phyloP scores from a whole-genome alignment of 768 basidiomycete genomes.

The Pisolithus marmoratus region DNA sequence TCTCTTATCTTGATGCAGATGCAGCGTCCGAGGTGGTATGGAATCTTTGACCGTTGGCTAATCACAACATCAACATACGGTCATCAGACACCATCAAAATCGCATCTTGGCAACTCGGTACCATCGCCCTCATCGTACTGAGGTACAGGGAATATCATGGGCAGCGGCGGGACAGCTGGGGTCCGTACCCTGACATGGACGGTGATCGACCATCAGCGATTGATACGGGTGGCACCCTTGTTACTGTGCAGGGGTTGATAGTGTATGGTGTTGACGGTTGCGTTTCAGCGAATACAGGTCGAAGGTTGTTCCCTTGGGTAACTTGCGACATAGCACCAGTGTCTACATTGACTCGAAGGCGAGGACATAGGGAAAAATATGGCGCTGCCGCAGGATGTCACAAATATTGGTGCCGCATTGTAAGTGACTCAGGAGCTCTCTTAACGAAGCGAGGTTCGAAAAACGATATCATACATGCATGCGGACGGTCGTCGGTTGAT shows the following conservation, averaged over 20 bases:
- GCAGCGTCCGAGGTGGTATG: conserved; percentile 6
- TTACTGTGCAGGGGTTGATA: conserved; percentile 23
- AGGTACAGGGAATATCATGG: not conserved
- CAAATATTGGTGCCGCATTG: too few species aligned
- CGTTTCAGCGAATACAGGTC: conserved; percentile 89
- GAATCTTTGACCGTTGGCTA: conserved; percentile 26
- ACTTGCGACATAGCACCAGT: conserved; percentile 90
- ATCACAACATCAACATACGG: conserved; percentile 65
- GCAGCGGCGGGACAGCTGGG: not conserved
- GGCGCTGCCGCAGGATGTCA: too few species aligned
- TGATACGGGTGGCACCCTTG: conserved; percentile 30
- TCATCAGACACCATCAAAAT: conserved; percentile 90
- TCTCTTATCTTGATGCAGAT: conserved; percentile 15
- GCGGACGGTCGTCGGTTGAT: too few species aligned
- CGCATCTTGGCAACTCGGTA: conserved; percentile 65
- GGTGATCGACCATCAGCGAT: conserved; percentile 10
- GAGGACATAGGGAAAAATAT: conserved; percentile 92
- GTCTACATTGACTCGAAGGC: conserved; percentile 93
- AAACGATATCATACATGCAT: too few species aligned
- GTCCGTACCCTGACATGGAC: conserved; percentile 7
- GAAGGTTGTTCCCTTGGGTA: conserved; percentile 87
- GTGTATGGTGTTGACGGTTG: conserved; percentile 81
- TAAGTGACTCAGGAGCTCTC: too few species aligned
- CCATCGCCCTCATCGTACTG: conserved; percentile 27
- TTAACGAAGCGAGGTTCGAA: too few species aligned